phyloP scores from a whole-genome alignment of 768 basidiomycete genomes.

The Pleurotus sapidus region DNA sequence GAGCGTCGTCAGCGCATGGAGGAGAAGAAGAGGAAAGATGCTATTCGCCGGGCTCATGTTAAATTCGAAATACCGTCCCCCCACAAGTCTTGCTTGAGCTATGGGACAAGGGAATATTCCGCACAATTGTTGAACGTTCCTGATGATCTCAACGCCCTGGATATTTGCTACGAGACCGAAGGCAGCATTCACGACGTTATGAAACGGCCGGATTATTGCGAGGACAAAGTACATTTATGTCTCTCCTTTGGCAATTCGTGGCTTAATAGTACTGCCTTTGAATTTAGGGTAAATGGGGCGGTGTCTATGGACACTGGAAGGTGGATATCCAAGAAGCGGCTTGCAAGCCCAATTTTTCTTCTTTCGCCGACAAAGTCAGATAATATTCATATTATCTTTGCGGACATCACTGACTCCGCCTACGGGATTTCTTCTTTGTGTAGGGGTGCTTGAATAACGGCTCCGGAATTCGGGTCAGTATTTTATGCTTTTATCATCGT shows the following conservation, averaged over 20 bases:
- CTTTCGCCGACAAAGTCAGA: background rate
- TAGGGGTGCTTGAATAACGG: background rate
- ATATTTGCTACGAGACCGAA: background rate
- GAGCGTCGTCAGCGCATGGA: background rate
- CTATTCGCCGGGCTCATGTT: background rate
- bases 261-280: too few species aligned
- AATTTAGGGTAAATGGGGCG: background rate
- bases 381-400: too few species aligned
- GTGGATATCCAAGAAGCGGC: background rate
- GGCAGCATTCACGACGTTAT: background rate
- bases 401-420: background rate
- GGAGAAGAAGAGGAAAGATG: background rate
- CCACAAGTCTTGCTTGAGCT: background rate
- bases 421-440: too few species aligned
- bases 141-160: background rate
- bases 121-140: background rate
- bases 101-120: conserved; percentile 1
- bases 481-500: too few species aligned
- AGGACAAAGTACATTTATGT: background rate
- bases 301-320: background rate
- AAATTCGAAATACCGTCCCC: background rate
- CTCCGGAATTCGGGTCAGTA: background rate
- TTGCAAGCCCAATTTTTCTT: background rate
- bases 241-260: background rate
- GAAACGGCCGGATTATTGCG: background rate